Evolutionary conservation across 768 basidiomycete species (phyloP).

Genomic region (Tylopilus cervinicoccineus): DNA sequence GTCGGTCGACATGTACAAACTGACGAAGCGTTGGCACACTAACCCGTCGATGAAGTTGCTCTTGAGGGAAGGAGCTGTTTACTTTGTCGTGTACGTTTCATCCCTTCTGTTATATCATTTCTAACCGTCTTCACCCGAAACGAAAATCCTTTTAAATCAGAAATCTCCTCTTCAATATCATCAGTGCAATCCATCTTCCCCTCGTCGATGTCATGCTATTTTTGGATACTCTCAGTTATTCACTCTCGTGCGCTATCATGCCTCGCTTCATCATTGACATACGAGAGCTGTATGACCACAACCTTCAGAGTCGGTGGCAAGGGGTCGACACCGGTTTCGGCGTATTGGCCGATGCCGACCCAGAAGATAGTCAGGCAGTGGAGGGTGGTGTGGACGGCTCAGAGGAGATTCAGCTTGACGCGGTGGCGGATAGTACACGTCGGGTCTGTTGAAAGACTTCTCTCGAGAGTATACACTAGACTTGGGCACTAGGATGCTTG

Average conservation of each 20-base stretch:
- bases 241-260: constrained; percentile 1
- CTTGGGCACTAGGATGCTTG: too few species aligned
- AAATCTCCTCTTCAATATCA: constrained; percentile 6
- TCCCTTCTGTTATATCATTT: not conserved
- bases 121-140: too few species aligned
- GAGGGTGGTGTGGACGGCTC: too few species aligned
- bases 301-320: not conserved
- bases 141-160: not conserved
- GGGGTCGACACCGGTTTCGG: constrained; percentile 16
- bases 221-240: not conserved
- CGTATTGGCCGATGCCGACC: too few species aligned
- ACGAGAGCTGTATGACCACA: constrained; percentile 4
- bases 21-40: constrained; percentile 3
- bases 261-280: constrained; percentile 16
- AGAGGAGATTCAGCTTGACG: too few species aligned
- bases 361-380: too few species aligned
- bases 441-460: too few species aligned
- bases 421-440: too few species aligned
- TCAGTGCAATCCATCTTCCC: not conserved
- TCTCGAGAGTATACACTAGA: too few species aligned
- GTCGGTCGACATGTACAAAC: constrained; percentile 1
- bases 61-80: constrained; percentile 8
- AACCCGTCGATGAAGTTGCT: constrained; percentile 7
- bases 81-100: constrained; percentile 13
- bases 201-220: not conserved